phyloP scores from a whole-genome alignment of 2,329 filamentous ascomycete species.

The Alternaria infectoria region DNA sequence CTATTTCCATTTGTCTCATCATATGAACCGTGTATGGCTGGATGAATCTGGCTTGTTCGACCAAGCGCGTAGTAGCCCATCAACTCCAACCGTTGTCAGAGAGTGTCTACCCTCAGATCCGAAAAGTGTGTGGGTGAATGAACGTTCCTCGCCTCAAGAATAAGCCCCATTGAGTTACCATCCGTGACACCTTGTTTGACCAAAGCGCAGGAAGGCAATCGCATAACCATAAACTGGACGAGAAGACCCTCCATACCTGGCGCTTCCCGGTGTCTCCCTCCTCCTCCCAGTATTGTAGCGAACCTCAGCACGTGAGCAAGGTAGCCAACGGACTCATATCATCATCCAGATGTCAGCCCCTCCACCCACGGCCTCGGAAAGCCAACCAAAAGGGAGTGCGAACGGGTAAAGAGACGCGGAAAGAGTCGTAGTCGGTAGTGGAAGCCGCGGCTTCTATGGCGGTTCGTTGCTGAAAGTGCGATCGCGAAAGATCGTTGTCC shows the following conservation, averaged over 20 bases:
- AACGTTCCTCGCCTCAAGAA: slow-evolving; percentile 97
- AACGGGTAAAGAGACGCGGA: slow-evolving; percentile 58
- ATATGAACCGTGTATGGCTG: slow-evolving; percentile 63
- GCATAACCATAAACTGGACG: slow-evolving; percentile 98
- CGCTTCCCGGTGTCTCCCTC: slow-evolving; percentile 31
- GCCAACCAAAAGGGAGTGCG: slow-evolving; percentile 55
- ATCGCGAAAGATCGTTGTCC: slow-evolving; percentile 71
- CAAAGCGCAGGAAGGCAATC: slow-evolving; percentile 71
- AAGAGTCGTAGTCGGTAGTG: slow-evolving; percentile 52
- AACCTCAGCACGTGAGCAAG: slow-evolving; percentile 31
- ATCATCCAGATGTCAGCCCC: slow-evolving; percentile 71
- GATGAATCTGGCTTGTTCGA: slow-evolving; percentile 71
- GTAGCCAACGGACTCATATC: slow-evolving; percentile 81
- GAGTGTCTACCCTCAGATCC: slow-evolving; percentile 52
- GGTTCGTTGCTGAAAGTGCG: slow-evolving; percentile 92
- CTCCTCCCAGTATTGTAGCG: slow-evolving; percentile 37
- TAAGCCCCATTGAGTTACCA: slow-evolving; percentile 99
- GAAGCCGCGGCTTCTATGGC: slow-evolving; percentile 98
- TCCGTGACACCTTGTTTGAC: slow-evolving; percentile 41
- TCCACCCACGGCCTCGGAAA: slow-evolving; percentile 37
- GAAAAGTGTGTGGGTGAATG: slow-evolving; percentile 47
- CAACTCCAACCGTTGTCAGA: slow-evolving; percentile 14
- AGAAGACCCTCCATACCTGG: slow-evolving; percentile 65
- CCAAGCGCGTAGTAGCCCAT: slow-evolving; percentile 59
- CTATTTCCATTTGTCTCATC: slow-evolving; percentile 90